phyloP scores from a whole-genome alignment of 495 filamentous ascomycete species.

The Barbatosphaeria neglecta region DNA sequence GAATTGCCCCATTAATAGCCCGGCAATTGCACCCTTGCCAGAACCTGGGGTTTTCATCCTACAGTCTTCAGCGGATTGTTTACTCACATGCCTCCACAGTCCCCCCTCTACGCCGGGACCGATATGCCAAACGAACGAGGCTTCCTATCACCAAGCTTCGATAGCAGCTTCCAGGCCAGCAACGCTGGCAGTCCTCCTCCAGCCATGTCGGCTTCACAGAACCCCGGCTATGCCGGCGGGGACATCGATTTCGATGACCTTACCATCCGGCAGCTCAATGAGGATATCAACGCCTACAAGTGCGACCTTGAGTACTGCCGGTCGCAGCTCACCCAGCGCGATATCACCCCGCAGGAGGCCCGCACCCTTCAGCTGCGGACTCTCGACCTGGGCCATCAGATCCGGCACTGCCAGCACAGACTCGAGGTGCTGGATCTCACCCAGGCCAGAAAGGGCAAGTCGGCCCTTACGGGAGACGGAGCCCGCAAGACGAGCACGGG shows the following conservation, averaged over 20 bases:
- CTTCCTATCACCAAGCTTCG: not conserved
- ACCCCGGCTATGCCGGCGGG: not conserved
- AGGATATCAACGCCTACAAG: conserved; percentile 29
- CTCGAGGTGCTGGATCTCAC: conserved; percentile 12
- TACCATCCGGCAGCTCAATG: conserved; percentile 26
- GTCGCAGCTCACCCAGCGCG: conserved; percentile 14
- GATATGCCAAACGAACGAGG: not conserved
- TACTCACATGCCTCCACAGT: too few relatives aligned
- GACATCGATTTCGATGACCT: conserved; percentile 23
- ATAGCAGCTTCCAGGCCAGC: not conserved
- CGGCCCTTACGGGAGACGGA: not conserved
- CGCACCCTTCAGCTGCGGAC: conserved; percentile 27
- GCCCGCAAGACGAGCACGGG: not conserved
- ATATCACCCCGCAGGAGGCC: conserved; percentile 29
- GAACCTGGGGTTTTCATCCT: too few relatives aligned
- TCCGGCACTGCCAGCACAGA: conserved; percentile 26
- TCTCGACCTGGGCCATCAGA: conserved; percentile 29
- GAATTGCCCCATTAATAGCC: too few relatives aligned
- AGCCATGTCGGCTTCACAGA: not conserved
- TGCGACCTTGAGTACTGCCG: conserved; percentile 27
- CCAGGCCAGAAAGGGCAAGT: not conserved
- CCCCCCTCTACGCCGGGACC: not conserved
- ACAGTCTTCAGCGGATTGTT: too few relatives aligned
- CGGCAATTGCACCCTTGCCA: too few relatives aligned
- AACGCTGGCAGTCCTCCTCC: not conserved